Evolutionary conservation across 805 yeast genomes (phyloP).

Genomic region (Wickerhamiella bombiphila): DNA sequence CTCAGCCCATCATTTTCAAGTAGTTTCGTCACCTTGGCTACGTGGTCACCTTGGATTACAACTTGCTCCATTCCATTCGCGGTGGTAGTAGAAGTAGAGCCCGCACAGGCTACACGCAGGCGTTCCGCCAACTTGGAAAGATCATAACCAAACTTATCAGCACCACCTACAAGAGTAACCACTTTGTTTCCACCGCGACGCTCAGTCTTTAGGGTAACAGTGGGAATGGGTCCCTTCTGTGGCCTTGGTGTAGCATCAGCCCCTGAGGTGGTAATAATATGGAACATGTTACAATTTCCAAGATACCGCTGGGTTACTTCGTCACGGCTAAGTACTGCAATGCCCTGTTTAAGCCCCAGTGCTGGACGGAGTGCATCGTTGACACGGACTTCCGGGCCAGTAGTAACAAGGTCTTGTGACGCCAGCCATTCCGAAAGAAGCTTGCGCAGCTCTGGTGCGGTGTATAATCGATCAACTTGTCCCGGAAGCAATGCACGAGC

Average conservation of each 20-base stretch:
- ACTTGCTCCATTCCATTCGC: constrained; percentile 55
- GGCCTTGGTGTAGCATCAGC: constrained; percentile 24
- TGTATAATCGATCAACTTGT: constrained; percentile 29
- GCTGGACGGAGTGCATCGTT: constrained; percentile 41
- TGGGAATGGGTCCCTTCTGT: constrained; percentile 58
- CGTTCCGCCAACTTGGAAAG: constrained; percentile 52
- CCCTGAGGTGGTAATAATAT: constrained; percentile 35
- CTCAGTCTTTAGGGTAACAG: constrained; percentile 51
- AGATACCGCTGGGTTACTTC: constrained; percentile 29
- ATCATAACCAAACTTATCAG: constrained; percentile 53
- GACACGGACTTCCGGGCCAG: constrained; percentile 35
- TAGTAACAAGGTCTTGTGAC: constrained; percentile 35
- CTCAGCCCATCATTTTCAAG: constrained; percentile 34
- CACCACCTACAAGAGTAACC: constrained; percentile 55
- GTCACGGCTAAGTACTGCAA: constrained; percentile 24
- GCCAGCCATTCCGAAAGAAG: constrained; percentile 36
- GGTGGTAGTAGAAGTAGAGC: constrained; percentile 48
- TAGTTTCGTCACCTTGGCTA: constrained; percentile 35
- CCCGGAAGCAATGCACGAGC: constrained; percentile 14
- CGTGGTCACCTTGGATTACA: constrained; percentile 82
- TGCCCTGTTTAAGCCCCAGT: constrained; percentile 25
- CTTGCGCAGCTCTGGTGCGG: constrained; percentile 19
- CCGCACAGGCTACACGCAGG: constrained; percentile 69
- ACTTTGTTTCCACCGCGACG: constrained; percentile 69
- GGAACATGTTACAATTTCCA: constrained; percentile 31